Evolutionary conservation across 768 basidiomycete genomes (phyloP).

Genomic region (Leucocoprinus sp.): DNA sequence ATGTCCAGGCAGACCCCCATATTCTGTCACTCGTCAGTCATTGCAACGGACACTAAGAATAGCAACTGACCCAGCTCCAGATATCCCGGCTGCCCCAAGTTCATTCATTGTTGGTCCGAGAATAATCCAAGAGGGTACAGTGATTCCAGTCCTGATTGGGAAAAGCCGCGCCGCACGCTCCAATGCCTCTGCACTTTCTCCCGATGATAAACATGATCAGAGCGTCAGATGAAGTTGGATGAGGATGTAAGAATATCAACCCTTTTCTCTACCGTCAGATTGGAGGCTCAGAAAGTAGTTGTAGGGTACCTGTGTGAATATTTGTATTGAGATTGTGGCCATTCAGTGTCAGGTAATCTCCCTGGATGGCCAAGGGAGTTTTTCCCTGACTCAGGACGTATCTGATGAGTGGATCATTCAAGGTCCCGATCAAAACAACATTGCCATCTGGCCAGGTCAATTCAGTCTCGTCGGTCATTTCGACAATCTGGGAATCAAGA

Average conservation of each 20-base stretch:
- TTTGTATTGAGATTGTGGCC: slow-evolving; percentile 19
- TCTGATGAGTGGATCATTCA: slow-evolving; percentile 25
- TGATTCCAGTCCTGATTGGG: slow-evolving; percentile 75
- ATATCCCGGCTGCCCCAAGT: slow-evolving; percentile 63
- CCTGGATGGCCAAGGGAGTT: slow-evolving; percentile 25
- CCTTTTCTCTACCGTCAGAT: slow-evolving; percentile 13
- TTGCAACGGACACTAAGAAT: neutral
- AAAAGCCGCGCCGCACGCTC: slow-evolving; percentile 70
- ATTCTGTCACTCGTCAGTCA: slow-evolving; percentile 11
- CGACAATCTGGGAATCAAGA: slow-evolving; percentile 58
- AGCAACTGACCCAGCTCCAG: slow-evolving; percentile 62
- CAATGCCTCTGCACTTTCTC: slow-evolving; percentile 45
- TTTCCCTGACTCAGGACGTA: slow-evolving; percentile 22
- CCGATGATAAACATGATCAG: slow-evolving; percentile 44
- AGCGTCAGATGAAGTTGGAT: slow-evolving; percentile 29
- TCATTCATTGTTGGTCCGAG: slow-evolving; percentile 43
- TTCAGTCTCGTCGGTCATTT: slow-evolving; percentile 23
- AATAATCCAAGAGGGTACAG: slow-evolving; percentile 73
- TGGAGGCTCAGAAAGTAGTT: neutral
- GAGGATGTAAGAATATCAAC: slow-evolving; percentile 51
- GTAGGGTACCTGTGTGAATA: slow-evolving; percentile 22
- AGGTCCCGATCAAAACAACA: slow-evolving; percentile 49
- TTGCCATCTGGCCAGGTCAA: slow-evolving; percentile 33
- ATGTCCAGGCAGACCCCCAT: slow-evolving; percentile 25
- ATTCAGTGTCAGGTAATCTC: slow-evolving; percentile 20